phyloP scores from a whole-genome alignment of 495 filamentous ascomycete genomes.

The Penicillium riverlandense region DNA sequence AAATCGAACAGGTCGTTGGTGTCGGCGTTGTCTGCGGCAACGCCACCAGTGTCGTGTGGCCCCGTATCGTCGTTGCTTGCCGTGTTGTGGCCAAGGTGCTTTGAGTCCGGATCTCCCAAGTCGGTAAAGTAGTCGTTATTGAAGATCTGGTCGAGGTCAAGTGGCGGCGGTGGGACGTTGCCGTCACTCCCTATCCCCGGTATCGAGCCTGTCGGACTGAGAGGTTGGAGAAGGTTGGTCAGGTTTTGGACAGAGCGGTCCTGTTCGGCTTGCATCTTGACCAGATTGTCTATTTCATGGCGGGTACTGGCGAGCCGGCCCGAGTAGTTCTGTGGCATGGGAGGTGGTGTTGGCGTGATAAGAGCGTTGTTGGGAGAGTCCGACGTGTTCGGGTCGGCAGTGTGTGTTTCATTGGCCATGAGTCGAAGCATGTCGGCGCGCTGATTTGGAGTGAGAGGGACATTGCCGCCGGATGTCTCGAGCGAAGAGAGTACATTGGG shows the following conservation, averaged over 20 bases:
- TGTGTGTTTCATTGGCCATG: conserved; percentile 53
- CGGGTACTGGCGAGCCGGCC: conserved; percentile 52
- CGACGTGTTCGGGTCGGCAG: conserved; percentile 18
- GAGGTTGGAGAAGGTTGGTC: conserved; percentile 60
- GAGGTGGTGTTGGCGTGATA: conserved; percentile 51
- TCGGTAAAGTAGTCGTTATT: conserved; percentile 56
- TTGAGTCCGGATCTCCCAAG: conserved; percentile 21
- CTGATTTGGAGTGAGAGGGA: conserved; percentile 67
- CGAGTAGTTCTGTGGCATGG: conserved; percentile 49
- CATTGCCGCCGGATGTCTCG: conserved; percentile 54
- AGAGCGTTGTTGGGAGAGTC: conserved; percentile 43
- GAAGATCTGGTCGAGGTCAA: conserved; percentile 67
- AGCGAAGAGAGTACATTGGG: conserved; percentile 66
- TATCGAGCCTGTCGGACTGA: conserved; percentile 73
- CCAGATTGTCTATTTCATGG: conserved; percentile 65
- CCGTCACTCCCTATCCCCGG: conserved; percentile 56
- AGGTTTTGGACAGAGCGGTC: conserved; percentile 64
- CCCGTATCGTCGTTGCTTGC: conserved; percentile 5
- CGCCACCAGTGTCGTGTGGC: conserved; percentile 3
- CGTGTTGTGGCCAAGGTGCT: conserved; percentile 14
- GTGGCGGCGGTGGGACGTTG: conserved; percentile 28
- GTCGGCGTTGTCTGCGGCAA: conserved; percentile 17
- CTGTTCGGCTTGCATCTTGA: conserved; percentile 67
- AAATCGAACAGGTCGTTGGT: conserved; percentile 36
- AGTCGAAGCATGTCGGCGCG: conserved; percentile 72